Base-by-base conservation (phyloP, 139 green algal genomes). In the Asterochloris sp. region DNA sequence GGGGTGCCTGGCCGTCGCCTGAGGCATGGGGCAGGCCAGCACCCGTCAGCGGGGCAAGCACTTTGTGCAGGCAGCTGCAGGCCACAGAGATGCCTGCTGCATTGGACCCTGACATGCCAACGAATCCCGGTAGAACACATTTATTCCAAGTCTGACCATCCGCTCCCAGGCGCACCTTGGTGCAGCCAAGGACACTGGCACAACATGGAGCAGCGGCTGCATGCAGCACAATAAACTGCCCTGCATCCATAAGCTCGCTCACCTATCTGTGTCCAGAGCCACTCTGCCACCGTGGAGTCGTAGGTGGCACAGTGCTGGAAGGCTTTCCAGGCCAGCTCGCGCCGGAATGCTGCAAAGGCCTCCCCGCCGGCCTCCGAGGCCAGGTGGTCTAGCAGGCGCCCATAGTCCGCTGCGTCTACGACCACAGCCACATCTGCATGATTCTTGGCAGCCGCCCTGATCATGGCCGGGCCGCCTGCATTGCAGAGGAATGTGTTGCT, bases 221-320 rank as follows among this genome's bases (percentile, higher is more conserved):
- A 47, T 28, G 38, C 74, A 62, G 74, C 74, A 62, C 28, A 28
- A 2, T 54, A 54, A 6, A 54, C 38, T 10, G 6, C 38, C 38
- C 38, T 54, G 38, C 38, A 54, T 6, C 38, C 38, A 54, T 54
- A 54, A 54, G 38, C 38, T 54, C 60, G 80, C n/a, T 38, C 84
- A 74, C 90, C 93, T 29, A 94, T 88, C 81, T 98, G 86, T 13
- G 62, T 63, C 97, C 97, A 99, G 79, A 99, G 71, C 95, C 96
- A 99, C 88, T 99, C 97, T 11, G 95, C 88, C 8, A 98, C 95
- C 0, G 79, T 87, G 61, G 92, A 83, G 89, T 99, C 97, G 80
- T 99, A 99, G 16, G 88, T 90, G 9, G 97, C 95, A 69, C 88
- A 95, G 91, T 99, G 97, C 87, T 98, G 93, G 90, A 97, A 99